Percentiles rank a stretch among this genome's conserved stretches.
These are phyloP conservation scores for Mortierella hygrophila DNA, from an alignment of 192 early-diverging fungal genomes.

Conservation along the genomic window DNA sequence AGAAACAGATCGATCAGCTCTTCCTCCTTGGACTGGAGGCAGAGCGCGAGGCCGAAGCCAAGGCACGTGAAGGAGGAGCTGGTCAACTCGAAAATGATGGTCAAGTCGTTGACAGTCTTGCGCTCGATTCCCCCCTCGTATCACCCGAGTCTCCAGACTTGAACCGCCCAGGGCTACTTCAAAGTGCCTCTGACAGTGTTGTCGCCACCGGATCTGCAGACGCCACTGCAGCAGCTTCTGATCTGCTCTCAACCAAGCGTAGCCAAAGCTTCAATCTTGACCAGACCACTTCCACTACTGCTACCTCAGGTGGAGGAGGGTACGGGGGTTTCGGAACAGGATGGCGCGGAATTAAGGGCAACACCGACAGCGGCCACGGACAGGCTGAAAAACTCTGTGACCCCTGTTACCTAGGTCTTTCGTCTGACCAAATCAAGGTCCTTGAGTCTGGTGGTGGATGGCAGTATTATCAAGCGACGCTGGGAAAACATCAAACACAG, in stretches of 20 bases:
- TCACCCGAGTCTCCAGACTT: conserved; percentile 4
- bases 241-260: neutral
- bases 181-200: conserved; percentile 26
- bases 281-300: neutral
- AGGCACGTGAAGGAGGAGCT: neutral
- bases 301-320: conserved; percentile 8
- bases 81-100: neutral
- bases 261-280: conserved; percentile 36
- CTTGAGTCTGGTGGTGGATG: conserved; percentile 48
- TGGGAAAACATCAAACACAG: conserved; percentile 29
- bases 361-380: conserved; percentile 47
- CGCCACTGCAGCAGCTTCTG: neutral
- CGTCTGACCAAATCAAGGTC: conserved; percentile 44
- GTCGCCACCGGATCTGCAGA: neutral
- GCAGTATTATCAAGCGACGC: conserved; percentile 53
- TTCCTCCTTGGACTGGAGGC: conserved; percentile 41
- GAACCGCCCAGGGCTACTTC: conserved; percentile 10
- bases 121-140: neutral
- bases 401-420: conserved; percentile 50
- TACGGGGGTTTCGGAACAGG: conserved; percentile 34
- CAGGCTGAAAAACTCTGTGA: conserved; percentile 45
- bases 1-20: conserved; percentile 56
- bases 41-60: conserved; percentile 37
- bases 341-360: conserved; percentile 35
- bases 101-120: neutral